Percentiles rank a stretch among this genome's conserved stretches.
Evolutionary conservation across 1,284 basidiomycete species (phyloP).

Genomic region (Ceratobasidium sp.): DNA sequence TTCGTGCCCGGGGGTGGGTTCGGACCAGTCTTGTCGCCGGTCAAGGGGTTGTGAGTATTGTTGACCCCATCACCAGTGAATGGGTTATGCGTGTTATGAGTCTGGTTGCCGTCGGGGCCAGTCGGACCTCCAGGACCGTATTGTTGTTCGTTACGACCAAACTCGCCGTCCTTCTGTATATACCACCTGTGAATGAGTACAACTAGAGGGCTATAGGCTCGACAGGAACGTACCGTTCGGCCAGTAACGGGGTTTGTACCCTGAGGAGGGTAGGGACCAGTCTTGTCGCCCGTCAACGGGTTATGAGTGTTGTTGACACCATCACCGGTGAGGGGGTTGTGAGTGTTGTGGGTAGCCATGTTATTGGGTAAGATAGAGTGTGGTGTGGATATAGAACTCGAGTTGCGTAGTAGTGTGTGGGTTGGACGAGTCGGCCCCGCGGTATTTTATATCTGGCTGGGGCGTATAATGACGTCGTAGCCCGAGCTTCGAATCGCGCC

Average conservation of each 20-base stretch:
- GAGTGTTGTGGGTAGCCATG: conserved; percentile 17
- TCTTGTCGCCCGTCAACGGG: conserved; percentile 28
- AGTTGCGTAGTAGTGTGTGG: not conserved
- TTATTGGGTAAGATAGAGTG: not conserved
- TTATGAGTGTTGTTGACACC: conserved; percentile 27
- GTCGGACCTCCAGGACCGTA: not conserved
- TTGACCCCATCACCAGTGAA: conserved; percentile 13
- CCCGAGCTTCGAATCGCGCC: not conserved
- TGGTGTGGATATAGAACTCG: not conserved
- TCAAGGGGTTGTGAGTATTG: conserved; percentile 26
- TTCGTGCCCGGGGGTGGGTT: conserved; percentile 24
- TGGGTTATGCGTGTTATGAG: conserved; percentile 31
- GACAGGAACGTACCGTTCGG: conserved; percentile 12
- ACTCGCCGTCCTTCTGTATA: conserved; percentile 12
- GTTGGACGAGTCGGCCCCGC: conserved; percentile 1
- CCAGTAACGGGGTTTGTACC: conserved; percentile 18
- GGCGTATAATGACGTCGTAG: not conserved
- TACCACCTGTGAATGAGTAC: not conserved
- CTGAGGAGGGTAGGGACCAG: conserved; percentile 5
- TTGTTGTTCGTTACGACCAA: conserved; percentile 10
- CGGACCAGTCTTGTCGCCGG: conserved; percentile 32
- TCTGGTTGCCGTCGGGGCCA: not conserved
- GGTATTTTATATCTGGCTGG: not conserved
- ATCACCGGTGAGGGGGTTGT: conserved; percentile 25
- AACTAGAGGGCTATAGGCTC: not conserved